Base-by-base conservation (phyloP, 164 flowering plant species). In the Vitis cinerea region DNA sequence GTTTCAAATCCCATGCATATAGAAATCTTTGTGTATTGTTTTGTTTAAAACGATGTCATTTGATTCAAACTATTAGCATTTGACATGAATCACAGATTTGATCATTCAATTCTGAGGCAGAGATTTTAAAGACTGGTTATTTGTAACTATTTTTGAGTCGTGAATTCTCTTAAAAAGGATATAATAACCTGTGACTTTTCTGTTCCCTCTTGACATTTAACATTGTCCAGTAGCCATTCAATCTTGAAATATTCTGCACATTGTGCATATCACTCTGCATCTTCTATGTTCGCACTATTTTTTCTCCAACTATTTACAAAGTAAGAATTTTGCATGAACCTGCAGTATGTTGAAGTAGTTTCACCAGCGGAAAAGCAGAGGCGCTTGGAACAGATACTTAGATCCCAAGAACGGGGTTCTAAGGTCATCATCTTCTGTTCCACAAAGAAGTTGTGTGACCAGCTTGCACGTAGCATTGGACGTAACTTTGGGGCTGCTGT, bases 341-440 rank as follows among this genome's bases (percentile, higher is more conserved):
- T 76, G 83, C 85, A 93, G 98, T 76, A 83, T 80, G 94, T 93
- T 75, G 98, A 93, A 84, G 83, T 93, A n/a, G 92, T 93, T 37
- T 88, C 88, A 16, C 95, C 80, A 76, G 81, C 87, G 84, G 92
- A 88, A 75, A 93, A 93, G 67, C 95, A 93, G 80, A 80, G 86
- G 75, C 92, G 98, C 5, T 68, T 93, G 77, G 95, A 90, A 81
- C 98, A 93, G 83, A 91, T 93, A 70, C 91, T 93, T 61, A 77
- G 91, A 69, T 59, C 91, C 47, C 91, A 93, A 78, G 98, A 88
- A 65, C 87, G 85, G 30, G 98, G 97, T 48, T 88, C 98, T 13
- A 93, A 88, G 79, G 72, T 88, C 29, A 91, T 93, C 47, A 78
- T 93, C 53, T 93, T 93, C 73, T 91, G 97, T 75, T 89, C 97